Percentiles rank a stretch among this genome's conserved stretches.
These are phyloP conservation scores for Picea mariana DNA, from an alignment of 83 land plant species.

Conservation along the genomic window DNA sequence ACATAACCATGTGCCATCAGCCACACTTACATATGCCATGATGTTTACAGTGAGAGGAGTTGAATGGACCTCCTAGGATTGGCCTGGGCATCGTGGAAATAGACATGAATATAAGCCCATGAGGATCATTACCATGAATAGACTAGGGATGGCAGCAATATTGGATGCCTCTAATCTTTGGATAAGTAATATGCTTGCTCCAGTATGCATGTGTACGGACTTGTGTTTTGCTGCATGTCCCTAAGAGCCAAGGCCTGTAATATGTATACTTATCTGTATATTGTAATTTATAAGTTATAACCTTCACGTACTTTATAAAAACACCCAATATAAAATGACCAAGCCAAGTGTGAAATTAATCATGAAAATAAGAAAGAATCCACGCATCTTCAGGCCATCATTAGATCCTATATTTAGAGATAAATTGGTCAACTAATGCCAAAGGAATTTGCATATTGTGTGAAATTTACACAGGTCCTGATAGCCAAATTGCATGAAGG, in stretches of 20 bases:
- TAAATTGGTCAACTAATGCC: background rate
- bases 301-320: background rate
- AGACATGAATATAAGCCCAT: background rate
- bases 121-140: background rate
- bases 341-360: background rate
- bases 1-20: too few species aligned
- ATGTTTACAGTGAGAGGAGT: too few species aligned
- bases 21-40: too few species aligned
- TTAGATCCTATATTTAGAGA: background rate
- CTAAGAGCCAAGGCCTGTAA: too few species aligned
- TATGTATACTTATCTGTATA: too few species aligned
- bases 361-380: background rate
- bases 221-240: too few species aligned
- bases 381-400: background rate
- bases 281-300: background rate
- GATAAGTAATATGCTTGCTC: too few species aligned
- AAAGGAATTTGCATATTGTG: background rate
- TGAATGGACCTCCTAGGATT: background rate
- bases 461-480: background rate
- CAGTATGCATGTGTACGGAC: too few species aligned
- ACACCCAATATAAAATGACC: background rate
- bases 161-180: background rate
- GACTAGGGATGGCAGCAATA: background rate
- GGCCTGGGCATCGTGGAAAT: background rate
- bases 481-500: background rate